Evolutionary conservation across 768 basidiomycete genomes (phyloP).

Genomic region (Rhodotorula toruloides): DNA sequence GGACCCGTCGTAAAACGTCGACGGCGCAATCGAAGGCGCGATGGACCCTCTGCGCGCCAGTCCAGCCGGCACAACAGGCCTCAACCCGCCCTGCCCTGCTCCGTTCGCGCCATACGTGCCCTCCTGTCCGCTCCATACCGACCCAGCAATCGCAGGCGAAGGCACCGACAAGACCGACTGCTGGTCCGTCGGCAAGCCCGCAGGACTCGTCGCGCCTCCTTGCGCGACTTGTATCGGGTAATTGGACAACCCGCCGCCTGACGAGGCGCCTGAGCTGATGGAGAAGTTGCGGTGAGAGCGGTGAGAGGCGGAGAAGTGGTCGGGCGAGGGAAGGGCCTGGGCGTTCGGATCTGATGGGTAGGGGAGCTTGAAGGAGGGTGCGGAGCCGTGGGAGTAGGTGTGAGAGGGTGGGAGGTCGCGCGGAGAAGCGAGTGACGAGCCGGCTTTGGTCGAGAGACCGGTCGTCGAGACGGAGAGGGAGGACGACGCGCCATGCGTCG

Average conservation of each 20-base stretch:
- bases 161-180: slow-evolving; percentile 7
- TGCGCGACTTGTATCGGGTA: slow-evolving; percentile 28
- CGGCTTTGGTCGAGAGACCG: background rate
- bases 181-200: slow-evolving; percentile 13
- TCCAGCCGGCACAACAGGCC: slow-evolving; percentile 3
- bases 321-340: slow-evolving; percentile 6
- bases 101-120: background rate
- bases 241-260: slow-evolving; percentile 18
- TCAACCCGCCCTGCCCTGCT: background rate
- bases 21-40: slow-evolving; percentile 28
- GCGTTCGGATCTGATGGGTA: slow-evolving; percentile 6
- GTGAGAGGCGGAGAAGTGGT: slow-evolving; percentile 2
- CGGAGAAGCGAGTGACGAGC: slow-evolving; percentile 29
- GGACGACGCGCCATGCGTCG: background rate
- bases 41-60: slow-evolving; percentile 22
- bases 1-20: slow-evolving; percentile 46
- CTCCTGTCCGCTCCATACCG: slow-evolving; percentile 5
- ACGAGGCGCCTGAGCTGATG: slow-evolving; percentile 23
- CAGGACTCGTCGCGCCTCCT: background rate
- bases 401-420: slow-evolving; percentile 40
- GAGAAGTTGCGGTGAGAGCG: slow-evolving; percentile 12
- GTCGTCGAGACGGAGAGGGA: background rate
- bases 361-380: slow-evolving; percentile 18
- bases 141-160: slow-evolving; percentile 2
- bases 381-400: slow-evolving; percentile 15